Evolutionary conservation across 176 grass and related monocot species (phyloP).

Genomic region (Rhipidocladum racemiflorum): DNA sequence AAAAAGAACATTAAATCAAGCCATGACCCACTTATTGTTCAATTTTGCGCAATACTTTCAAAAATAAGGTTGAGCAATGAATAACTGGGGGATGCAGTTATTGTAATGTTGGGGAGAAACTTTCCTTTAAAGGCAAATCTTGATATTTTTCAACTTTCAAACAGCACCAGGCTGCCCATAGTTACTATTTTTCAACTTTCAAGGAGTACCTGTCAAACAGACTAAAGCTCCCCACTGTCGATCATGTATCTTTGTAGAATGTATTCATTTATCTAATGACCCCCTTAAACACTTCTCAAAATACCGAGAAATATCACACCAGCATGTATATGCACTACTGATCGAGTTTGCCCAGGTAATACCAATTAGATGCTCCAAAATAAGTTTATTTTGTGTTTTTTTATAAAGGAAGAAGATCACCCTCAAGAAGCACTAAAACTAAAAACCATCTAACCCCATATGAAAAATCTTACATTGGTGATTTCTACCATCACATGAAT

Average conservation of each 20-base stretch:
- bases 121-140: background rate
- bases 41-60: background rate
- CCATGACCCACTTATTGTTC: background rate
- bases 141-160: background rate
- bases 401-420: background rate
- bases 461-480: background rate
- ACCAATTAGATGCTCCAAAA: background rate
- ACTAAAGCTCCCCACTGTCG: background rate
- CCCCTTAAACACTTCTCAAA: background rate
- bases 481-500: constrained; percentile 21
- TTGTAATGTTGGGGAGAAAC: background rate
- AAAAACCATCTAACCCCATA: background rate
- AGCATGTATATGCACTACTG: background rate
- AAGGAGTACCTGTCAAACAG: background rate
- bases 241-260: background rate
- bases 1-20: background rate
- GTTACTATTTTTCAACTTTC: background rate
- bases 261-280: background rate
- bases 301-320: background rate
- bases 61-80: background rate
- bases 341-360: background rate
- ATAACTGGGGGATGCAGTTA: background rate
- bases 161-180: background rate
- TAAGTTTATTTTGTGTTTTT: background rate
- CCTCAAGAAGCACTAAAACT: background rate